A percentile compares a stretch with the other conserved stretches of the same genome.
These are phyloP conservation scores for Aspergillus sp. DNA, from an alignment of 2,329 filamentous ascomycete species.

Conservation along the genomic window DNA sequence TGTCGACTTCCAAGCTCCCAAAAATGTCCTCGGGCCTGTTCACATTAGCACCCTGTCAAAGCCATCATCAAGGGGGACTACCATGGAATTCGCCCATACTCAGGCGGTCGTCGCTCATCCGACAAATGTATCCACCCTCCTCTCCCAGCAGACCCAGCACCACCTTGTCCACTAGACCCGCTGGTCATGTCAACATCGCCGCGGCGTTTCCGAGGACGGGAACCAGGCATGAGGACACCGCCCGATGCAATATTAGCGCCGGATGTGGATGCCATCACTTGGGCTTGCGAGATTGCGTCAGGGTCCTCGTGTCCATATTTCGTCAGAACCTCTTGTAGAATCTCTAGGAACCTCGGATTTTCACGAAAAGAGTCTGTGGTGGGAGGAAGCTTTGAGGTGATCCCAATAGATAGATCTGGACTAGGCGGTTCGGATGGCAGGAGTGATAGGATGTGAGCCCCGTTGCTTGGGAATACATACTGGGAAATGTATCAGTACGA, in stretches of 20 bases:
- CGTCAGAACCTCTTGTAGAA: slow-evolving; percentile 57
- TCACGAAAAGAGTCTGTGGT: slow-evolving; percentile 57
- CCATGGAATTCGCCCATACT: slow-evolving; percentile 64
- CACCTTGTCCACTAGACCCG: slow-evolving; percentile 60
- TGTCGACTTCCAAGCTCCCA: slow-evolving; percentile 63
- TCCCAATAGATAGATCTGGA: slow-evolving; percentile 55
- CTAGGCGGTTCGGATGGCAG: slow-evolving; percentile 56
- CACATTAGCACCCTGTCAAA: slow-evolving; percentile 12
- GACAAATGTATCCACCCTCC: slow-evolving; percentile 66
- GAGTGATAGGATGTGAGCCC: slow-evolving; percentile 54
- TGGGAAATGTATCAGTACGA: slow-evolving; percentile 28
- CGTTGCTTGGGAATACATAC: slow-evolving; percentile 49
- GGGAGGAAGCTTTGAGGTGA: slow-evolving; percentile 55
- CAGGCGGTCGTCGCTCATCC: slow-evolving; percentile 59
- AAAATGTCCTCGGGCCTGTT: slow-evolving; percentile 63
- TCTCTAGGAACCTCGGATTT: slow-evolving; percentile 56
- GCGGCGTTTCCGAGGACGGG: slow-evolving; percentile 32
- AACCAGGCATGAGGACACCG: slow-evolving; percentile 47
- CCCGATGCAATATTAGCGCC: slow-evolving; percentile 55
- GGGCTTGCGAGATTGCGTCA: slow-evolving; percentile 57
- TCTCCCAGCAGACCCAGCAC: slow-evolving; percentile 56
- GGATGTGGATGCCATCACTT: slow-evolving; percentile 59
- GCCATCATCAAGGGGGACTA: slow-evolving; percentile 16
- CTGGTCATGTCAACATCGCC: slow-evolving; percentile 49
- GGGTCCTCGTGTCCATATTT: slow-evolving; percentile 57